Evolutionary conservation across 2,329 filamentous ascomycete genomes (phyloP).

Genomic region (Tricladium varicosporioides): DNA sequence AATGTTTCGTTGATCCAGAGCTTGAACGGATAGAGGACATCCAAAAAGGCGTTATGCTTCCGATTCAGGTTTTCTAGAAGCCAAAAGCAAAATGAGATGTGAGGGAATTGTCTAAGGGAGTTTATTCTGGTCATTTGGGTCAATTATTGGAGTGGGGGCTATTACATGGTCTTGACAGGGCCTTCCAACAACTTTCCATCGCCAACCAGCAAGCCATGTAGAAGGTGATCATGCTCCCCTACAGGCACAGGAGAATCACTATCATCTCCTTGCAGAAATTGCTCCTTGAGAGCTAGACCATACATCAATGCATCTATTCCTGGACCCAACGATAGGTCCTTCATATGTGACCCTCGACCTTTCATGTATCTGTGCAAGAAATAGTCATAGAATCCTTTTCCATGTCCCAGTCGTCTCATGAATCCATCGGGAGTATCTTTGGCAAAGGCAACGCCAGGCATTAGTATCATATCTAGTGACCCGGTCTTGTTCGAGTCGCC

Average conservation of each 20-base stretch:
- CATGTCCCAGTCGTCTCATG: conserved; percentile 81
- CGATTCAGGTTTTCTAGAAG: conserved; percentile 14
- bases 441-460: conserved; percentile 94
- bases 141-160: conserved; percentile 9
- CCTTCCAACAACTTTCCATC: conserved; percentile 57
- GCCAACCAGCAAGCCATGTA: conserved; percentile 76
- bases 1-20: conserved; percentile 62
- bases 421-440: conserved; percentile 47
- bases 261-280: conserved; percentile 60
- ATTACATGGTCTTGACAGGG: conserved; percentile 11
- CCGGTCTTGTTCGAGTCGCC: conserved; percentile 49
- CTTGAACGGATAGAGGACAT: conserved; percentile 32
- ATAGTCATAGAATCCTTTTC: conserved; percentile 95
- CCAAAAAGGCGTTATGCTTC: conserved; percentile 27
- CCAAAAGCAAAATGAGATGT: conserved; percentile 20
- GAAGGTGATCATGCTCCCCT: conserved; percentile 71
- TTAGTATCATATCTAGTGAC: conserved; percentile 78
- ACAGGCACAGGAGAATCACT: conserved; percentile 67
- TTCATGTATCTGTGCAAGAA: conserved; percentile 75
- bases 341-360: conserved; percentile 36
- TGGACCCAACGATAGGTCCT: conserved; percentile 50
- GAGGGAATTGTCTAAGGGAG: conserved; percentile 9
- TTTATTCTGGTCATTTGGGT: conserved; percentile 14
- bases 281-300: conserved; percentile 82
- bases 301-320: conserved; percentile 59